Percentiles rank a stretch among this genome's conserved stretches.
phyloP scores from a whole-genome alignment of 1,284 basidiomycete genomes.

The Inonotus hispidus region DNA sequence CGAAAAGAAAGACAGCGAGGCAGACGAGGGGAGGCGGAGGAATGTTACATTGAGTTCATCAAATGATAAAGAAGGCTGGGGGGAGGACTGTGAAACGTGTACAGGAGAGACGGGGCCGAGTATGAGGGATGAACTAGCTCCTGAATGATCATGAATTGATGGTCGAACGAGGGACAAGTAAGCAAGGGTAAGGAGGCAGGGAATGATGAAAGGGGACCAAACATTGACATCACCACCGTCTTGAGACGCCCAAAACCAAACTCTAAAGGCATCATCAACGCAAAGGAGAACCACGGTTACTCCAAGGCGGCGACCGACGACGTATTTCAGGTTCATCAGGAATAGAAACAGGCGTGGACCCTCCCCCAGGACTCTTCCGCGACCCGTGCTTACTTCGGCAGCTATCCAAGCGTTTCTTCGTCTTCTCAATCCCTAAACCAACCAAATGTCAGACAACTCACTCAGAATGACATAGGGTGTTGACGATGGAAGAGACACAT shows the following conservation, averaged over 20 bases:
- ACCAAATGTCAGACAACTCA: not conserved
- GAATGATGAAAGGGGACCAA: not conserved
- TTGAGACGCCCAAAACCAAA: too few relatives aligned
- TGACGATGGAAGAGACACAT: conserved; percentile 25
- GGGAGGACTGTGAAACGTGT: not conserved
- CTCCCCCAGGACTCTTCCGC: not conserved
- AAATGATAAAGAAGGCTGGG: not conserved
- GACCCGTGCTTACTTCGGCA: conserved; percentile 36
- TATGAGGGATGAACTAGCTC: too few relatives aligned
- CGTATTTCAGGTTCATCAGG: not conserved
- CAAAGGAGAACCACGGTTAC: conserved; percentile 7
- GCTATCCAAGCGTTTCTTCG: conserved; percentile 69
- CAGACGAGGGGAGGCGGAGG: not conserved
- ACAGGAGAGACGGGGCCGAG: not conserved
- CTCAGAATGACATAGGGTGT: conserved; percentile 1
- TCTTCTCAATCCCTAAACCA: conserved; percentile 68
- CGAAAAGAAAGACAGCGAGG: not conserved
- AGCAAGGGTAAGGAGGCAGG: not conserved
- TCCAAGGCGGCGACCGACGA: conserved; percentile 6
- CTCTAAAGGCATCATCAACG: not conserved
- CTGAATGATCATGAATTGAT: not conserved
- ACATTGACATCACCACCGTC: not conserved
- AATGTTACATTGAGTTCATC: too few relatives aligned
- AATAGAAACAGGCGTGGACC: not conserved
- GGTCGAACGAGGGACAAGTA: not conserved